Conservation (phyloP, 768 basidiomycete species). For the Suillus tomentosus region DNA sequence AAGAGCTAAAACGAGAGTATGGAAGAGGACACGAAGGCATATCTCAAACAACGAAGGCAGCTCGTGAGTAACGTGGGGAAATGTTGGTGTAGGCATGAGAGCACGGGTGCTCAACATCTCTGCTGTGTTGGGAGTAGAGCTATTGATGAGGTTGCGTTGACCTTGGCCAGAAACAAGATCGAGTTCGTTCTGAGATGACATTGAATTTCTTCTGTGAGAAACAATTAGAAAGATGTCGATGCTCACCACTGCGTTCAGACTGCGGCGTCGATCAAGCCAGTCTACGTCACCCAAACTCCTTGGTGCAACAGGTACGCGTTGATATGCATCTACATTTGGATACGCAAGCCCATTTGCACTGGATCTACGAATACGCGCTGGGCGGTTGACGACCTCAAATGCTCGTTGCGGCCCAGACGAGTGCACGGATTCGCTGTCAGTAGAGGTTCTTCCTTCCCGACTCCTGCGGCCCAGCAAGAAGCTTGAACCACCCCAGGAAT, state of each 20-base stretch:
- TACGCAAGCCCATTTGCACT: slow-evolving; percentile 45
- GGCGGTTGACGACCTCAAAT: slow-evolving; percentile 55
- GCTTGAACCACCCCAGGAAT: slow-evolving; percentile 42
- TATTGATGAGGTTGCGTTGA: slow-evolving; percentile 41
- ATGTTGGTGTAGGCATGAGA: slow-evolving; percentile 32
- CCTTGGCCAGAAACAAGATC: slow-evolving; percentile 67
- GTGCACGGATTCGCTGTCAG: slow-evolving; percentile 39
- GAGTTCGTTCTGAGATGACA: slow-evolving; percentile 59
- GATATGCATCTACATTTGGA: slow-evolving; percentile 49
- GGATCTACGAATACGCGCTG: slow-evolving; percentile 53
- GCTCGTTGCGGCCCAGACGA: slow-evolving; percentile 39
- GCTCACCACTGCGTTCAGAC: slow-evolving; percentile 69
- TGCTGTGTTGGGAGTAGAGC: slow-evolving; percentile 53
- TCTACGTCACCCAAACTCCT: slow-evolving; percentile 71
- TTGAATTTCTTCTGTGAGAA: slow-evolving; percentile 12
- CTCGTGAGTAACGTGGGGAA: slow-evolving; percentile 27
- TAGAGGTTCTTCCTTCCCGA: slow-evolving; percentile 39
- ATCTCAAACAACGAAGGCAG: slow-evolving; percentile 41
- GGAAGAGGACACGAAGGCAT: slow-evolving; percentile 54
- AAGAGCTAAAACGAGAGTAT: slow-evolving; percentile 59
- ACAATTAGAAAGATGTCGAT: slow-evolving; percentile 19
- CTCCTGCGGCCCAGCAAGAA: slow-evolving; percentile 39
- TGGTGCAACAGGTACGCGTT: slow-evolving; percentile 43
- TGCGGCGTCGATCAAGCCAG: slow-evolving; percentile 77
- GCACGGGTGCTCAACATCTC: slow-evolving; percentile 48